Evolutionary conservation across 257 asterid genomes (phyloP).

Genomic region (Capsicum rhomboideum): DNA sequence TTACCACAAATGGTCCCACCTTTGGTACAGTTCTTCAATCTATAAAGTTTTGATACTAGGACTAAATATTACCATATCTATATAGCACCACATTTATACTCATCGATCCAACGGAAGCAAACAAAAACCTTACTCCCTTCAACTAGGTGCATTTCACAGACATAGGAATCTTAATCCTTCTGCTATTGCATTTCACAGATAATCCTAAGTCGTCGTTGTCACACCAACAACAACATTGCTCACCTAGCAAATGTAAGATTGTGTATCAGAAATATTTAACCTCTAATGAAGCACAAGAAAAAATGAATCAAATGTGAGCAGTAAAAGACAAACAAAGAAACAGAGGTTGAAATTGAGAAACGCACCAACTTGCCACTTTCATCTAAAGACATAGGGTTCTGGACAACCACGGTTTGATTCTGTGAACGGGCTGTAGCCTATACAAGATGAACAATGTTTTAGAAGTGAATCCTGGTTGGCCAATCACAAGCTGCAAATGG

Average conservation of each 20-base stretch:
- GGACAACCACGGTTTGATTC: constrained; percentile 87
- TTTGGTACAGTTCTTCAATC: not conserved
- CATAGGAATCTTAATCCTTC: not conserved
- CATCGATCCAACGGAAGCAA: not conserved
- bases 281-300: not conserved
- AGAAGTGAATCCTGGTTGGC: not conserved
- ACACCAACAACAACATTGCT: constrained; percentile 87
- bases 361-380: constrained; percentile 89
- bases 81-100: not conserved
- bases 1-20: not conserved
- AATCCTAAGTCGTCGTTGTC: constrained; percentile 27
- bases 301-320: not conserved
- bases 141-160: not conserved
- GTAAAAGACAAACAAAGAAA: not conserved
- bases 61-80: not conserved
- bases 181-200: not conserved
- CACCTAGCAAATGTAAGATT: constrained; percentile 32
- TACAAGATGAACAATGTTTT: constrained; percentile 11
- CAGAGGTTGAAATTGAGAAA: not conserved
- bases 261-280: not conserved
- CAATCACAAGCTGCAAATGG: not conserved
- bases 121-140: not conserved
- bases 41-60: not conserved
- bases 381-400: constrained; percentile 82
- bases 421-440: constrained; percentile 45